These are phyloP conservation scores for Exophiala bonariae DNA, from an alignment of 2,329 filamentous ascomycete genomes.

Conservation along the genomic window DNA sequence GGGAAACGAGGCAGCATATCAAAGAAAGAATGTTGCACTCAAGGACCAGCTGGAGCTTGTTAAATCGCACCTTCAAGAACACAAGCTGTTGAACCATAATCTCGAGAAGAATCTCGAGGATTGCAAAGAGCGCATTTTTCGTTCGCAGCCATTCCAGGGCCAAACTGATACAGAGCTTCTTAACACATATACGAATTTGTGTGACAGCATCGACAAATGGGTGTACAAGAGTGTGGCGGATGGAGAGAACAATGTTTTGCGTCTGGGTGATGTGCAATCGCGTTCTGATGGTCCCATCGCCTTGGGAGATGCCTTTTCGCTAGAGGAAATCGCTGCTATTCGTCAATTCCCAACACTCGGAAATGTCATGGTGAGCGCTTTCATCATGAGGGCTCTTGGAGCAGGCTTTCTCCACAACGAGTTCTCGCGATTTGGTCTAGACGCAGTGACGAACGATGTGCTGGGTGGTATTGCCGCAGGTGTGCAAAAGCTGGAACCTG, in stretches of 20 bases:
- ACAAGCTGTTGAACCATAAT: not conserved
- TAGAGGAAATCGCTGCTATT: not conserved
- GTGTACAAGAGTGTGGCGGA: constrained; percentile 5
- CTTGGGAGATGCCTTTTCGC: not conserved
- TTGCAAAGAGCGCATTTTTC: constrained; percentile 18
- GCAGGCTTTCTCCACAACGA: not conserved
- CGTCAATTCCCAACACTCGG: not conserved
- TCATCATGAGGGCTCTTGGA: not conserved
- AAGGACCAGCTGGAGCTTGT: no score
- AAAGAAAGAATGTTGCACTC: no score
- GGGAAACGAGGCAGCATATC: no score
- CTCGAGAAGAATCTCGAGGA: constrained; percentile 12
- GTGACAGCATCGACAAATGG: constrained; percentile 13
- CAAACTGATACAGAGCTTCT: constrained; percentile 9
- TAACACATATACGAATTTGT: constrained; percentile 7
- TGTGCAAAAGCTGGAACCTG: constrained; percentile 1
- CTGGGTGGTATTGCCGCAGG: constrained; percentile 1
- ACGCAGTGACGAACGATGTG: not conserved
- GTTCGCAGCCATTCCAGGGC: constrained; percentile 14
- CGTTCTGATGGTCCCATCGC: no score
- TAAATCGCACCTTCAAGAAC: not conserved
- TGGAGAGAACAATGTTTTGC: no score
- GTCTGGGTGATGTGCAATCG: no score
- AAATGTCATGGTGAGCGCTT: not conserved
- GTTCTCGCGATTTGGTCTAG: not conserved